A percentile compares a stretch with the other conserved stretches of the same genome.
phyloP scores from a whole-genome alignment of 208 protist genomes.

The Trypanosoma caninum region DNA sequence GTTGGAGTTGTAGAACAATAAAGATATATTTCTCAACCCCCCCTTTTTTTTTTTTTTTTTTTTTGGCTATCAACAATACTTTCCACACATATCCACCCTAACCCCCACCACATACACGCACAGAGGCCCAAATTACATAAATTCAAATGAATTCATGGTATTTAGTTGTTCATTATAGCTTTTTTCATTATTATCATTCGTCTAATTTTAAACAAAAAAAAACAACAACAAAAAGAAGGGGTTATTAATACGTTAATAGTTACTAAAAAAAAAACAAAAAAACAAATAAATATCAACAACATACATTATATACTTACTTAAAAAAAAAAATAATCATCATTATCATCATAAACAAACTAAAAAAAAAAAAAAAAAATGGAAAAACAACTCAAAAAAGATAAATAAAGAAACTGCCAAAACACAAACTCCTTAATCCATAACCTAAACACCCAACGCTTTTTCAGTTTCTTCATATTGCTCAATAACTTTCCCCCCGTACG shows the following conservation, averaged over 20 bases:
- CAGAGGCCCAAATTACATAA: background rate
- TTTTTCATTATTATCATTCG: too few relatives aligned
- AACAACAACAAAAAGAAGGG: background rate
- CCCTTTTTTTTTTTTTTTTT: background rate
- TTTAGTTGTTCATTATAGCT: too few relatives aligned
- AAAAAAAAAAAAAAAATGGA: background rate
- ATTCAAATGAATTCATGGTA: too few relatives aligned
- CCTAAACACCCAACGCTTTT: too few relatives aligned
- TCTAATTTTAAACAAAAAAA: background rate
- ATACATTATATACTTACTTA: too few relatives aligned
- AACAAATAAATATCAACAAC: background rate
- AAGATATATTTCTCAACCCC: too few relatives aligned
- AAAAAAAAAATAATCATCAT: background rate
- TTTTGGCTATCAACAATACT: background rate
- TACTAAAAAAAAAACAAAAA: background rate
- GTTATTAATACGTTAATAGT: background rate
- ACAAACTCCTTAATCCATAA: background rate
- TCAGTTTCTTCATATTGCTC: conserved; percentile 19
- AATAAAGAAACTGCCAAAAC: too few relatives aligned
- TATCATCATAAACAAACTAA: background rate
- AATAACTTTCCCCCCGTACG: conserved; percentile 34
- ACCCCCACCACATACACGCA: background rate
- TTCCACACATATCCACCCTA: background rate
- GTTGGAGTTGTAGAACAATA: too few relatives aligned
- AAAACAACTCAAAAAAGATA: background rate